These are phyloP conservation scores for Geranomyces variabilis DNA, from an alignment of 192 early-diverging fungal species.

Conservation along the genomic window DNA sequence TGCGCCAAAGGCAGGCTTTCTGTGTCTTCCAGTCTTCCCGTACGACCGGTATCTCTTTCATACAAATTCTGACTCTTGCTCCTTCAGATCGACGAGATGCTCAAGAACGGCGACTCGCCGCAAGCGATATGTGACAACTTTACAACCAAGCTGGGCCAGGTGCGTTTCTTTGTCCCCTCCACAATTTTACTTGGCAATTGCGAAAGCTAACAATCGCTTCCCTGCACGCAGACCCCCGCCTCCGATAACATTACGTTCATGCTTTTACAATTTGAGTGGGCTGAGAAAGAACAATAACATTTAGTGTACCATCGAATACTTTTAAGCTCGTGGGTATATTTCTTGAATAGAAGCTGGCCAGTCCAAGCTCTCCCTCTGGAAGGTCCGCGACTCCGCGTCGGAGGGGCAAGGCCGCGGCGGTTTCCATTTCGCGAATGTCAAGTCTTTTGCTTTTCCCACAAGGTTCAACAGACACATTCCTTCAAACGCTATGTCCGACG, in stretches of 20 bases:
- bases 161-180: neutral
- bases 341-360: too few species aligned
- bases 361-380: too few species aligned
- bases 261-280: constrained; percentile 21
- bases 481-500: too few species aligned
- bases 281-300: constrained; percentile 7
- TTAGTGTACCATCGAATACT: too few species aligned
- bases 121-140: constrained; percentile 28
- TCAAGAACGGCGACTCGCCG: constrained; percentile 17
- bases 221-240: neutral
- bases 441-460: too few species aligned
- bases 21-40: too few species aligned
- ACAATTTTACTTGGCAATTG: neutral
- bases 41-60: neutral
- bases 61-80: neutral
- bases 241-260: constrained; percentile 34
- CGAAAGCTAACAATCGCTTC: neutral
- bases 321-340: too few species aligned
- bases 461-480: too few species aligned
- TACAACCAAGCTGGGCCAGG: constrained; percentile 22
- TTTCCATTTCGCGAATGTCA: too few species aligned
- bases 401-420: too few species aligned
- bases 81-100: constrained; percentile 28
- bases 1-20: neutral
- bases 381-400: too few species aligned